These are phyloP conservation scores for Striga hermonthica DNA, from an alignment of 305 asterid species.

Conservation along the genomic window DNA sequence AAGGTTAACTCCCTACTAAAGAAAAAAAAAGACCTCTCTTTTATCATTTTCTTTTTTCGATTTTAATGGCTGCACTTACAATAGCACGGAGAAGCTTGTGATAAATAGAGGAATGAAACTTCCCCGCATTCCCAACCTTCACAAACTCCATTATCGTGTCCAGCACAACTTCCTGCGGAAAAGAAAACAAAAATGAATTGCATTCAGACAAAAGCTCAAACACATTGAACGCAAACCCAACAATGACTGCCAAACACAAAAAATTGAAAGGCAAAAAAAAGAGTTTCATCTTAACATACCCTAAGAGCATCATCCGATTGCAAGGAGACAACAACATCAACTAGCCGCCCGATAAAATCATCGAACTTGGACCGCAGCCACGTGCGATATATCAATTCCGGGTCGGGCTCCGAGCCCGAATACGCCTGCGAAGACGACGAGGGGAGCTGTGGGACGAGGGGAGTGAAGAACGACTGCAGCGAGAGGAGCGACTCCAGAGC, in stretches of 20 bases:
- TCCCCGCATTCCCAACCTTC: slow-evolving; percentile 72
- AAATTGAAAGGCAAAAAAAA: neutral
- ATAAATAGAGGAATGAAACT: slow-evolving; percentile 68
- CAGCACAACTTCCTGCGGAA: slow-evolving; percentile 68
- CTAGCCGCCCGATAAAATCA: slow-evolving; percentile 48
- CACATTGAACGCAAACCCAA: neutral
- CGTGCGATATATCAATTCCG: slow-evolving; percentile 56
- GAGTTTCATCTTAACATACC: neutral
- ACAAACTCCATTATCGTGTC: slow-evolving; percentile 85
- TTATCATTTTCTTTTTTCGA: too few relatives aligned
- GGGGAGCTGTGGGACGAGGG: slow-evolving; percentile 58
- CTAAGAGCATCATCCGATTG: slow-evolving; percentile 24
- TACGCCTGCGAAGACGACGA: slow-evolving; percentile 35
- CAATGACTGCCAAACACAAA: neutral
- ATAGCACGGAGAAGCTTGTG: slow-evolving; percentile 58
- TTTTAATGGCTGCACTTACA: slow-evolving; percentile 40
- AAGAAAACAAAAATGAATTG: neutral
- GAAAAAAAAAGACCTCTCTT: slow-evolving; percentile 8
- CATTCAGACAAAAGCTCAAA: slow-evolving; percentile 2
- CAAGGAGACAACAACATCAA: slow-evolving; percentile 44
- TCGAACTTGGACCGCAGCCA: slow-evolving; percentile 90
- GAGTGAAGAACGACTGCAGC: slow-evolving; percentile 77
- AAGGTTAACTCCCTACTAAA: slow-evolving; percentile 23
- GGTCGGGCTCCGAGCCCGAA: slow-evolving; percentile 43
- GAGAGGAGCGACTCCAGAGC: slow-evolving; percentile 65